Conservation (phyloP, 2,329 filamentous ascomycete species). For the Cytospora schulzeri region DNA sequence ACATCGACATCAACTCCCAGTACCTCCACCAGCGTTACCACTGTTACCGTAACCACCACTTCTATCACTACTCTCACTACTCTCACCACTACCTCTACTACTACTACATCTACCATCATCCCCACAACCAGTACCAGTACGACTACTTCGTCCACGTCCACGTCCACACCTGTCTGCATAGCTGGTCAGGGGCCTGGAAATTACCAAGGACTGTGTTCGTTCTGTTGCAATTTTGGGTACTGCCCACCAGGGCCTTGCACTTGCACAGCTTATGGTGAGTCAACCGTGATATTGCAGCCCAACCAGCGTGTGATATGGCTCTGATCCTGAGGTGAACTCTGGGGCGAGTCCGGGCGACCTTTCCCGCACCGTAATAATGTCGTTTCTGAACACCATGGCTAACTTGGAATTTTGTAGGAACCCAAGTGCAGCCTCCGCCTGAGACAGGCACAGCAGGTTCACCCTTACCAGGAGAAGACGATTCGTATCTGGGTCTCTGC, state of each 20-base stretch:
- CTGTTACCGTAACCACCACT: not conserved
- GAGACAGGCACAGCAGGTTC: slow-evolving; percentile 15
- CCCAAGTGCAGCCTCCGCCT: slow-evolving; percentile 9
- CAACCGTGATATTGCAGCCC: not conserved
- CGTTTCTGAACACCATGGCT: not conserved
- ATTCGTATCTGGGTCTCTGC: slow-evolving; percentile 23
- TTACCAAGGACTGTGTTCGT: slow-evolving; percentile 28
- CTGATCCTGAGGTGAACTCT: no score
- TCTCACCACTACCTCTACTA: slow-evolving; percentile 5
- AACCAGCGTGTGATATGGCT: no score
- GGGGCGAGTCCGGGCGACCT: no score
- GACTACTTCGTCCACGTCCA: not conserved
- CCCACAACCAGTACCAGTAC: not conserved
- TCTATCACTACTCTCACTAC: not conserved
- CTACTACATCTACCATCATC: not conserved
- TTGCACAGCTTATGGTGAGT: slow-evolving; percentile 27
- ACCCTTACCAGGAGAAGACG: slow-evolving; percentile 16
- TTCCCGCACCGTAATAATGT: not conserved
- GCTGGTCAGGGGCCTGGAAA: slow-evolving; percentile 21
- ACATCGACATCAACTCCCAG: slow-evolving; percentile 18
- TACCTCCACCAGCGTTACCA: slow-evolving; percentile 33
- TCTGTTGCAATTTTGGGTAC: slow-evolving; percentile 28
- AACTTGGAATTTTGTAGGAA: not conserved
- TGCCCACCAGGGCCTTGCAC: slow-evolving; percentile 29
- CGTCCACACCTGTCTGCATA: not conserved